phyloP scores from a whole-genome alignment of 176 grass and related monocot genomes.

The Dendrocalamus sinicus region DNA sequence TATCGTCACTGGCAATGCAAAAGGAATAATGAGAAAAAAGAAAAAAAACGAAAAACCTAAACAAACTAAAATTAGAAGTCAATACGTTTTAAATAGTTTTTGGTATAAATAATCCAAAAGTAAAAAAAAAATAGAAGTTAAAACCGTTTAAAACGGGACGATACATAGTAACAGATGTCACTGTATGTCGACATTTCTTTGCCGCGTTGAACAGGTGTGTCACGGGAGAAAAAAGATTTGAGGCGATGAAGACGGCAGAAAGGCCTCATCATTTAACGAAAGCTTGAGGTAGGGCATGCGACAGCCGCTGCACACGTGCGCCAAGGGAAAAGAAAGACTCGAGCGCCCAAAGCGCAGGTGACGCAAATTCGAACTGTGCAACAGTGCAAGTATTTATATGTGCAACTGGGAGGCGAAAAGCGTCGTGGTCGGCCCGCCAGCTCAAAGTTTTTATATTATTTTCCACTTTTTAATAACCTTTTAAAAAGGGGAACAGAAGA shows the following conservation, averaged over 20 bases:
- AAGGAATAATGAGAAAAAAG: no score
- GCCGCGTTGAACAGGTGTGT: background rate
- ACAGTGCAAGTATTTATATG: background rate
- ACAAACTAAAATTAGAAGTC: no score
- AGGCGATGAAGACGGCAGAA: conserved; percentile 4
- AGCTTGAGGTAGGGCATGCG: conserved; percentile 29
- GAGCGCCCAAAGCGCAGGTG: conserved; percentile 14
- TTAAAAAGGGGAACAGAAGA: background rate
- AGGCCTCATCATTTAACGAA: background rate
- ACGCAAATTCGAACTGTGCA: background rate
- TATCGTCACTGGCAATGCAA: no score
- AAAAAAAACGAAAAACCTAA: no score
- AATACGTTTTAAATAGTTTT: no score
- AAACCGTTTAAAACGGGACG: no score
- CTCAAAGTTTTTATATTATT: background rate
- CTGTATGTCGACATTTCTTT: background rate
- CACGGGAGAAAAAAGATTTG: background rate
- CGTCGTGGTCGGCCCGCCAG: background rate
- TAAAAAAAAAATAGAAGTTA: no score
- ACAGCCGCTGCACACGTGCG: conserved; percentile 22
- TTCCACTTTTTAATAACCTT: background rate
- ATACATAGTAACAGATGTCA: background rate
- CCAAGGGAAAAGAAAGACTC: background rate
- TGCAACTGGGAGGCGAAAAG: background rate
- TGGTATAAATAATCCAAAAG: no score